A percentile compares a stretch with the other conserved stretches of the same genome.
Conservation (phyloP, 2,329 filamentous ascomycete species). For the Penicillium sp. region DNA sequence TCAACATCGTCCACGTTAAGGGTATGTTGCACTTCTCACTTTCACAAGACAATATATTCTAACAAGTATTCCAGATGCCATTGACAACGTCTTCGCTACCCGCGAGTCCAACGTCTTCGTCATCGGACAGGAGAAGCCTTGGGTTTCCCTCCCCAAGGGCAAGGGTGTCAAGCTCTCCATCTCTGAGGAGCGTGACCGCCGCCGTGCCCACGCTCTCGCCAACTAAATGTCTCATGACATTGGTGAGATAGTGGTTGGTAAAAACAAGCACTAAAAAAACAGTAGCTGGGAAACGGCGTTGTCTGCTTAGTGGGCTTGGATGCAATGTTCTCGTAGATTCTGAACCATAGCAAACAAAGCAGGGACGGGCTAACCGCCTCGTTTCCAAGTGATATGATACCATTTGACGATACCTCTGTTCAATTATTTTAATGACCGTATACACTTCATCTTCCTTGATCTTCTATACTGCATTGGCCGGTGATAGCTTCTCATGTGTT, state of each 20-base stretch:
- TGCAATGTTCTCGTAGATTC: slow-evolving; percentile 35
- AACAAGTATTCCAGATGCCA: slow-evolving; percentile 64
- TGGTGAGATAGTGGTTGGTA: slow-evolving; percentile 20
- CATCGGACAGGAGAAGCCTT: slow-evolving; percentile 98
- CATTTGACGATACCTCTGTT: slow-evolving; percentile 31
- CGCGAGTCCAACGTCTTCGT: slow-evolving; percentile 99
- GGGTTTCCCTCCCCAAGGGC: slow-evolving; percentile 99
- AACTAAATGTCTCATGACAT: slow-evolving; percentile 43
- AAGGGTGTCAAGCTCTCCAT: slow-evolving; percentile 99
- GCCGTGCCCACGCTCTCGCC: slow-evolving; percentile 69
- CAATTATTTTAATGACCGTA: slow-evolving; percentile 31
- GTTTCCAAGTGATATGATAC: slow-evolving; percentile 36
- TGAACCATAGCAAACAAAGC: slow-evolving; percentile 36
- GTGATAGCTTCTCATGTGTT: neutral
- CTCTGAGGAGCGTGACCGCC: slow-evolving; percentile 98
- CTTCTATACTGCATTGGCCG: neutral
- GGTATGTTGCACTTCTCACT: neutral
- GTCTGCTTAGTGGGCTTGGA: slow-evolving; percentile 39
- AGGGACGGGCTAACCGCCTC: slow-evolving; percentile 27
- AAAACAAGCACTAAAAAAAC: slow-evolving; percentile 33
- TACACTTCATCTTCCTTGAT: slow-evolving; percentile 6
- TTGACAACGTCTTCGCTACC: slow-evolving; percentile 99
- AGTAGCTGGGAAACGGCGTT: slow-evolving; percentile 36
- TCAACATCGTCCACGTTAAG: slow-evolving; percentile 99
- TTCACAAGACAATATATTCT: neutral